A percentile compares a stretch with the other conserved stretches of the same genome.
Evolutionary conservation across 768 basidiomycete genomes (phyloP).

Genomic region (Auriculariales sp.): DNA sequence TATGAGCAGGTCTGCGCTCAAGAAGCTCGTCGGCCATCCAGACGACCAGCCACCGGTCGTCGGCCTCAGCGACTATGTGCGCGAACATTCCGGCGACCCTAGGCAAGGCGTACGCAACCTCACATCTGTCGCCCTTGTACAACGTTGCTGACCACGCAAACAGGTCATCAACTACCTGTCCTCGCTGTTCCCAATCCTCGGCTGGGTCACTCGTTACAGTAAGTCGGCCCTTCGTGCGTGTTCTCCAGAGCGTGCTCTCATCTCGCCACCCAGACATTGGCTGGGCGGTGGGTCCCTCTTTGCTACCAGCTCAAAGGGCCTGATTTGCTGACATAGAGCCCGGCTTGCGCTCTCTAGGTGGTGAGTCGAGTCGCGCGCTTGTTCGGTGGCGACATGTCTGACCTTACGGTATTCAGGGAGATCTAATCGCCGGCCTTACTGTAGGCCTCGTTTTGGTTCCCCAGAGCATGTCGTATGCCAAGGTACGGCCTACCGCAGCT

Average conservation of each 20-base stretch:
- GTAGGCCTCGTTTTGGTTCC: constrained; percentile 94
- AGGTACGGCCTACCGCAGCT: constrained; percentile 22
- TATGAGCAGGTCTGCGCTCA: no score
- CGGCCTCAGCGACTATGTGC: constrained; percentile 41
- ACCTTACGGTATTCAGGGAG: no score
- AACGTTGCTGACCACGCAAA: constrained; percentile 1
- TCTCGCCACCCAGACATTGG: not conserved
- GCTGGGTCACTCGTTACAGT: constrained; percentile 86
- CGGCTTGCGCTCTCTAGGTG: no score
- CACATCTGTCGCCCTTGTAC: not conserved
- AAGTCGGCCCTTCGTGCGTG: constrained; percentile 14
- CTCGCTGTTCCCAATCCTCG: constrained; percentile 69
- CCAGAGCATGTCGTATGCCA: constrained; percentile 83
- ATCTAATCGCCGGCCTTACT: constrained; percentile 81
- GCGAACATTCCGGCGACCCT: constrained; percentile 27
- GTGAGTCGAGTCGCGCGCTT: no score
- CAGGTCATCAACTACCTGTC: constrained; percentile 51
- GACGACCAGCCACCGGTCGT: constrained; percentile 46
- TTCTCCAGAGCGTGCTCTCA: not conserved
- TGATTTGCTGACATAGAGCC: no score
- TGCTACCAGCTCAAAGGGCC: no score
- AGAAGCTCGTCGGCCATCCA: constrained; percentile 44
- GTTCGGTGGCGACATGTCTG: constrained; percentile 35
- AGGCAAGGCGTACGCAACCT: constrained; percentile 29
- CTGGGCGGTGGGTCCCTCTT: not conserved